A percentile compares a stretch with the other conserved stretches of the same genome.
These are phyloP conservation scores for Cladosporium colombiae DNA, from an alignment of 2,329 filamentous ascomycete species.

Conservation along the genomic window DNA sequence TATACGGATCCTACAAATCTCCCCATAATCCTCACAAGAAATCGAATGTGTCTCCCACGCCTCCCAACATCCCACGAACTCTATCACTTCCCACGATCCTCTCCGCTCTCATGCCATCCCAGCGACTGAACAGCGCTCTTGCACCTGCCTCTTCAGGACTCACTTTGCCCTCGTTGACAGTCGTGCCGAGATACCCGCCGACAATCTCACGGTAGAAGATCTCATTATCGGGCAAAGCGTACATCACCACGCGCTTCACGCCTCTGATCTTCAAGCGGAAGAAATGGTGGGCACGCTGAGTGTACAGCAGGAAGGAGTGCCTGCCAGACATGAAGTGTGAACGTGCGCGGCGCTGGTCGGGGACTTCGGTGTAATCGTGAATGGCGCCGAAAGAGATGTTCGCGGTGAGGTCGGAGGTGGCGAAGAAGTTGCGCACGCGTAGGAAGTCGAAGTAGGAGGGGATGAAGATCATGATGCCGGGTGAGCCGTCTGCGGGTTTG, in stretches of 20 bases:
- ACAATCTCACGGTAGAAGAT: constrained; percentile 77
- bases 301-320: constrained; percentile 83
- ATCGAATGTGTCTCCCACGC: constrained; percentile 78
- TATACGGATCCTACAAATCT: background rate
- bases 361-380: constrained; percentile 80
- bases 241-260: constrained; percentile 82
- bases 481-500: constrained; percentile 54
- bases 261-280: constrained; percentile 81
- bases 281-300: constrained; percentile 96
- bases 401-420: constrained; percentile 61
- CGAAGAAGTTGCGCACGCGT: constrained; percentile 87
- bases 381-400: constrained; percentile 75
- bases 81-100: constrained; percentile 80
- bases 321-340: constrained; percentile 84
- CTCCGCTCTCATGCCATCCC: constrained; percentile 87
- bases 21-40: constrained; percentile 63
- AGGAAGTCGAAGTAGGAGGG: constrained; percentile 95
- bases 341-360: constrained; percentile 78
- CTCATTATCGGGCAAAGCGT: constrained; percentile 86
- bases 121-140: constrained; percentile 74
- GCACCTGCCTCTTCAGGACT: constrained; percentile 52
- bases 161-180: constrained; percentile 60
- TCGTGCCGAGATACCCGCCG: constrained; percentile 61
- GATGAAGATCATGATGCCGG: constrained; percentile 82
- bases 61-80: constrained; percentile 78